Evolutionary conservation across 169 alveolate species (phyloP), one percentile per base, ranked within the genome.

Genomic region (Babesia sp.): DNA sequence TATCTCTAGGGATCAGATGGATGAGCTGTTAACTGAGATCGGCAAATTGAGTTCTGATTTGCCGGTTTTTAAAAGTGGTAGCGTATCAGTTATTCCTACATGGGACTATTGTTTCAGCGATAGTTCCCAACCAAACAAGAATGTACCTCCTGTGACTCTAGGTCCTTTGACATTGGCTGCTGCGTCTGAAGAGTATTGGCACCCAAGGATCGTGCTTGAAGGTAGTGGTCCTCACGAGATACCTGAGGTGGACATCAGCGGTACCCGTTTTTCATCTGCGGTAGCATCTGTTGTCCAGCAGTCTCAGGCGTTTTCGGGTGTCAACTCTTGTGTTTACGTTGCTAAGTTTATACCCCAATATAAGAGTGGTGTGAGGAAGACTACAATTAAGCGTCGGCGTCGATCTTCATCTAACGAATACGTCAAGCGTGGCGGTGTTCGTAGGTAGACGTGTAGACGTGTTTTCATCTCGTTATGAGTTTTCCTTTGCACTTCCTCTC

Each of bases 41-140:
- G 48, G 39, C 26, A 51, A 41, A 48, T 16, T 45, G 34, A 29
- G 18, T 29, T 18, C 9, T 2, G 58, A 64, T 26, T n/a, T 9
- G 20, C 73, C 71, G 14, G 18, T 41, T 34, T 26, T 14, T 9
- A 11, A 22, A 16, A 37, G 37, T n/a, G 53, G 12, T 18, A 33
- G 42, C 51, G 2, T 14, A 8, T 22, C 74, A 5, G 64, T 77
- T 54, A 20, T 67, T 3, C 86, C 75, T 36, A 26, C 71, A 29
- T 77, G 86, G 86, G 86, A 77, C 75, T 14, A 53, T n/a, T 67
- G 76, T 56, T 77, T 77, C 20, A 56, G 45, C 39, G 81, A 63
- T 22, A 24, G 2, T 29, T 20, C 24, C 53, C 39, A 41, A 44
- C 36, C 45, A 26, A 20, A 48, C 7, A n/a, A n/a, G n/a, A 28